A percentile compares a stretch with the other conserved stretches of the same genome.
Conservation (phyloP, 768 basidiomycete species). For the Xerocomellus intermedius region DNA sequence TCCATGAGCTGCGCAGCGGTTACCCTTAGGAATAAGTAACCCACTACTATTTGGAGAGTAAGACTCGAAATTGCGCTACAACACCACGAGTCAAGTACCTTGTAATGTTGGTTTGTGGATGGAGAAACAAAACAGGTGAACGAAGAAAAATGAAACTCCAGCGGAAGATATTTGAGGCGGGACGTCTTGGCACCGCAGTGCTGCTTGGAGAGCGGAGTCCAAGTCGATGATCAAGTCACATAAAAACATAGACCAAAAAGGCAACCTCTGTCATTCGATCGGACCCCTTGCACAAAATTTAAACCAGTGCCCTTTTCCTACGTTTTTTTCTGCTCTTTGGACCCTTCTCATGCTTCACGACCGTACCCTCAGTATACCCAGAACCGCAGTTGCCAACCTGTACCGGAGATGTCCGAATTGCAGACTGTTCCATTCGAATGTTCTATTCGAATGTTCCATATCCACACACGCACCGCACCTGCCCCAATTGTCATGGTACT, state of each 20-base stretch:
- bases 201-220: neutral
- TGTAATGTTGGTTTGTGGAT: neutral
- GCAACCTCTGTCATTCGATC: conserved; percentile 10
- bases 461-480: conserved; percentile 12
- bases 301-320: neutral
- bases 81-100: neutral
- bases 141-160: neutral
- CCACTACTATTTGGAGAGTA: conserved; percentile 1
- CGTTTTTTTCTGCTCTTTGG: neutral
- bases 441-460: conserved; percentile 31
- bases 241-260: conserved; percentile 4
- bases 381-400: neutral
- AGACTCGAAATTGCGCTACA: neutral
- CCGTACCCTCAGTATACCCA: neutral
- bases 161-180: conserved; percentile 7
- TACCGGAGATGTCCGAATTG: conserved; percentile 18
- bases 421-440: conserved; percentile 25
- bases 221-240: neutral
- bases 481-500: too few relatives aligned
- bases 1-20: conserved; percentile 14
- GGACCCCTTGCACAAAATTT: neutral
- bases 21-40: neutral
- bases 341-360: neutral
- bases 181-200: neutral
- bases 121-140: neutral